A percentile compares a stretch with the other conserved stretches of the same genome.
Conservation (phyloP, 768 basidiomycete genomes). For the Russula virescens region DNA sequence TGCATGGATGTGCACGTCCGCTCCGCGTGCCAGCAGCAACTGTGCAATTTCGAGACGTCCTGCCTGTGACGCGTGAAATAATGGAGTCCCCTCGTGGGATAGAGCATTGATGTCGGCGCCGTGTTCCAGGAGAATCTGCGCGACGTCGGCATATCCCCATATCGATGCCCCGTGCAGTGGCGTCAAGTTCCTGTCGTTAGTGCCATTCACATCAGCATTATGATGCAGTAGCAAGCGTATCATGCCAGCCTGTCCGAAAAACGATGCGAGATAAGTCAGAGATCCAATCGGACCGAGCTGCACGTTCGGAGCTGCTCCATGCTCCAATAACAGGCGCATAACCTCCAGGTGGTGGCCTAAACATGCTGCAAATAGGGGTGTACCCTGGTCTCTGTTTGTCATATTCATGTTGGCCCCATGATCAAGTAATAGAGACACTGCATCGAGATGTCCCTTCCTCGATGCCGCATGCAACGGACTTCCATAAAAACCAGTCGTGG, state of each 20-base stretch:
- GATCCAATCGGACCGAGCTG: too few relatives aligned
- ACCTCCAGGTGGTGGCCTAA: not conserved
- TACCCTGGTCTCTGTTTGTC: too few relatives aligned
- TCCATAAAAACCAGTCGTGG: too few relatives aligned
- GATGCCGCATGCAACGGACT: not conserved
- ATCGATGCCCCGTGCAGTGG: not conserved
- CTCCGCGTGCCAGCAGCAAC: not conserved
- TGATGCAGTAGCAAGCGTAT: not conserved
- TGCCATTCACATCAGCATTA: not conserved
- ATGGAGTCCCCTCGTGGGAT: not conserved
- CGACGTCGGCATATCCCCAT: not conserved
- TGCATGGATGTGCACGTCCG: not conserved
- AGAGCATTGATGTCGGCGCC: not conserved
- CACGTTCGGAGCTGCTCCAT: not conserved
- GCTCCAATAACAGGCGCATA: not conserved
- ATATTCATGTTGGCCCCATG: too few relatives aligned
- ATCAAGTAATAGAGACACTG: too few relatives aligned
- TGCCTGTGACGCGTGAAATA: not conserved
- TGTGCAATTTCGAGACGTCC: not conserved
- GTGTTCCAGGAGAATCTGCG: not conserved
- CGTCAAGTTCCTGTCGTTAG: not conserved
- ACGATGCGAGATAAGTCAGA: too few relatives aligned
- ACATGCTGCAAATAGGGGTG: too few relatives aligned
- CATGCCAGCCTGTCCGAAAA: not conserved
- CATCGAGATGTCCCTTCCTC: not conserved